These are phyloP conservation scores for Brassica cretica DNA, from an alignment of 345 rosid species.

Conservation along the genomic window DNA sequence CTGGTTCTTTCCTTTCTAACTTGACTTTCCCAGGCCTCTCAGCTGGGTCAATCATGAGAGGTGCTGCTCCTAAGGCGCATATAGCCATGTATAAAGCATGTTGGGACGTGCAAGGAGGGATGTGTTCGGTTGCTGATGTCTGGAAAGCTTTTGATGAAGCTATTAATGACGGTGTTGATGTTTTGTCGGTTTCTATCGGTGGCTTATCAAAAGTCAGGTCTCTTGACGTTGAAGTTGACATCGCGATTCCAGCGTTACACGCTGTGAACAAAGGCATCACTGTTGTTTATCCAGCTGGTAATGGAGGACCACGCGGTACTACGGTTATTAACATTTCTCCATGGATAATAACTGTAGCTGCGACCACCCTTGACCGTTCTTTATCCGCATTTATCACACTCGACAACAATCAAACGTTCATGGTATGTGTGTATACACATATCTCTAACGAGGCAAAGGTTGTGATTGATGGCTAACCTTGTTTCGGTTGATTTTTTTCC, in stretches of 20 bases:
- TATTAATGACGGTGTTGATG: slow-evolving; percentile 55
- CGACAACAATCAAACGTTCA: slow-evolving; percentile 25
- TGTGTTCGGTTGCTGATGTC: slow-evolving; percentile 45
- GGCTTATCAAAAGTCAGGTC: neutral
- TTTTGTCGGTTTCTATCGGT: slow-evolving; percentile 48
- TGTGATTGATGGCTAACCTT: neutral
- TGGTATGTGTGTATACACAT: slow-evolving; percentile 18
- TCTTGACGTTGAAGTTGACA: slow-evolving; percentile 41
- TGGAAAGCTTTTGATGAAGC: slow-evolving; percentile 56
- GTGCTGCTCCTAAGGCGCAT: slow-evolving; percentile 47
- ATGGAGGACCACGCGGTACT: slow-evolving; percentile 32
- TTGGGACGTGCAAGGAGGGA: slow-evolving; percentile 44
- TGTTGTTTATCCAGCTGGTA: slow-evolving; percentile 41
- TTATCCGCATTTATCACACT: slow-evolving; percentile 38
- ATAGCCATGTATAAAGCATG: slow-evolving; percentile 57
- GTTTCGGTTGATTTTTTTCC: neutral
- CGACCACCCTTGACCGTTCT: slow-evolving; percentile 48
- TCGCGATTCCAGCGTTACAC: slow-evolving; percentile 46
- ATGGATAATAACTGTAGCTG: slow-evolving; percentile 55
- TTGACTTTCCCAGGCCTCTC: slow-evolving; percentile 41
- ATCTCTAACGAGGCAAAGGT: neutral
- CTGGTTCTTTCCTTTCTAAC: slow-evolving; percentile 46
- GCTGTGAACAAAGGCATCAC: slow-evolving; percentile 46
- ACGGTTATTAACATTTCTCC: slow-evolving; percentile 49
- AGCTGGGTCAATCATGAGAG: slow-evolving; percentile 31